Evolutionary conservation across 1,284 basidiomycete species (phyloP).

Genomic region (Malassezia furfur): DNA sequence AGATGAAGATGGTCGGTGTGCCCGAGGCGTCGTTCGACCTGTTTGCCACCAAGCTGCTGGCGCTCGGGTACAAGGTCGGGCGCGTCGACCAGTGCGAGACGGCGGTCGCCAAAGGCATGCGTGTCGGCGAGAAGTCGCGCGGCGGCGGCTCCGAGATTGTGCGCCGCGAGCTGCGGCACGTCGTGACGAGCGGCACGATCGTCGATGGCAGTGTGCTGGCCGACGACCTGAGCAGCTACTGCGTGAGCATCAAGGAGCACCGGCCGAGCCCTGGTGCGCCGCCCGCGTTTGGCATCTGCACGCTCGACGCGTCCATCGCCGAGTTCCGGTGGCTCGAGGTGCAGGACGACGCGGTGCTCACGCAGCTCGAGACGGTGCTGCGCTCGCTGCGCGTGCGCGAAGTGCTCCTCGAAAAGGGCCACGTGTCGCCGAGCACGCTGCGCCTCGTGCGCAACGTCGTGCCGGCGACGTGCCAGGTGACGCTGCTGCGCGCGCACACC

Average conservation of each 20-base stretch:
- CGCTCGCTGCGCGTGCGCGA: slow-evolving; percentile 88
- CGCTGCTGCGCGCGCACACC: slow-evolving; percentile 37
- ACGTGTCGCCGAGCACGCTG: slow-evolving; percentile 29
- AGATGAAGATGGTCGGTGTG: slow-evolving; percentile 94
- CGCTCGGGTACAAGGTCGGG: slow-evolving; percentile 78
- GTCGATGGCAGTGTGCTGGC: slow-evolving; percentile 79
- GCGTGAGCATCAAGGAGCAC: slow-evolving; percentile 69
- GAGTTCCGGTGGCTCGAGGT: slow-evolving; percentile 87
- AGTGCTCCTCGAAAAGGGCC: slow-evolving; percentile 77
- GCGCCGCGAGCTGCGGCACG: slow-evolving; percentile 74
- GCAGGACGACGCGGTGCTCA: slow-evolving; percentile 82
- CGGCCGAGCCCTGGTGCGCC: slow-evolving; percentile 13
- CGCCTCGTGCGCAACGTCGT: slow-evolving; percentile 35
- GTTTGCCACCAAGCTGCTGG: slow-evolving; percentile 51
- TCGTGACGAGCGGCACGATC: slow-evolving; percentile 92
- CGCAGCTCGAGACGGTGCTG: slow-evolving; percentile 84
- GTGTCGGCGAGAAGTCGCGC: slow-evolving; percentile 53
- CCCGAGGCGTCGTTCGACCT: slow-evolving; percentile 82
- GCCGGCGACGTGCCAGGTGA: slow-evolving; percentile 35
- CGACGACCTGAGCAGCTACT: slow-evolving; percentile 91
- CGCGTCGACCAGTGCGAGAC: slow-evolving; percentile 96
- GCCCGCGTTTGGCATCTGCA: slow-evolving; percentile 71
- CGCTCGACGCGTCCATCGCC: slow-evolving; percentile 91
- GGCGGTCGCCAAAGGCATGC: slow-evolving; percentile 59
- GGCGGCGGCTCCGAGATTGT: slow-evolving; percentile 50